These are phyloP conservation scores for Dactylonectria macrodidyma DNA, from an alignment of 2,329 filamentous ascomycete genomes.

Conservation along the genomic window DNA sequence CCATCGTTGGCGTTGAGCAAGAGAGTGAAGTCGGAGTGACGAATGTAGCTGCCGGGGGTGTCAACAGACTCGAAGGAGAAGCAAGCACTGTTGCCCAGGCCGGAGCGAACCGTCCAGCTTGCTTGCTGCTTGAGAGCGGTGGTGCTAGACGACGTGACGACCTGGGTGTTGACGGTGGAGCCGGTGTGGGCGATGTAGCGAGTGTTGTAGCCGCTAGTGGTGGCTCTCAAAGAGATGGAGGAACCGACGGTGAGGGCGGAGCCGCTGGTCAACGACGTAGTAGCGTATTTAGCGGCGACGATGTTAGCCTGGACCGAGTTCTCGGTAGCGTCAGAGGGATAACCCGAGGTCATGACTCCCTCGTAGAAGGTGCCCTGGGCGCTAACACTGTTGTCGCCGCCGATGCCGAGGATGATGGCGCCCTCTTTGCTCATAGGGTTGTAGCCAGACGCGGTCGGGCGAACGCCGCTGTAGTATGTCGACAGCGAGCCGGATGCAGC, in stretches of 20 bases:
- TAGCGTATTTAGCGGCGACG: constrained; percentile 70
- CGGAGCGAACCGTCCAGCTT: constrained; percentile 68
- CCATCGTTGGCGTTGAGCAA: constrained; percentile 65
- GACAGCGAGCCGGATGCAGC: constrained; percentile 67
- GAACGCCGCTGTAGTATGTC: constrained; percentile 71
- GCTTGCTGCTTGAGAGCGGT: constrained; percentile 65
- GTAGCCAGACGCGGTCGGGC: constrained; percentile 62
- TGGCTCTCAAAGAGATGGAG: constrained; percentile 68
- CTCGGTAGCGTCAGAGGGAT: constrained; percentile 72
- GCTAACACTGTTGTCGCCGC: constrained; percentile 74
- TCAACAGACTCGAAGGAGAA: constrained; percentile 74
- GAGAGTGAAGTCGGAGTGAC: constrained; percentile 69
- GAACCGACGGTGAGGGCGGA: constrained; percentile 62
- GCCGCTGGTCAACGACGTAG: constrained; percentile 63
- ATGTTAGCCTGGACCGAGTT: constrained; percentile 72
- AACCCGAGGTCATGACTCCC: constrained; percentile 75
- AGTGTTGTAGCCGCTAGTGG: constrained; percentile 67
- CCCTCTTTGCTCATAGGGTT: constrained; percentile 77
- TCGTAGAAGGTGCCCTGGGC: constrained; percentile 77
- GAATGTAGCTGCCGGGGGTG: constrained; percentile 70
- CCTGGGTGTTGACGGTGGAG: constrained; percentile 67
- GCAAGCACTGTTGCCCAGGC: constrained; percentile 70
- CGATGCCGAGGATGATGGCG: constrained; percentile 78
- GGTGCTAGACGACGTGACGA: constrained; percentile 65
- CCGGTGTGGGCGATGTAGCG: constrained; percentile 70